Conservation (phyloP, 2,329 filamentous ascomycete species). For the Cladobotryum protrusum region DNA sequence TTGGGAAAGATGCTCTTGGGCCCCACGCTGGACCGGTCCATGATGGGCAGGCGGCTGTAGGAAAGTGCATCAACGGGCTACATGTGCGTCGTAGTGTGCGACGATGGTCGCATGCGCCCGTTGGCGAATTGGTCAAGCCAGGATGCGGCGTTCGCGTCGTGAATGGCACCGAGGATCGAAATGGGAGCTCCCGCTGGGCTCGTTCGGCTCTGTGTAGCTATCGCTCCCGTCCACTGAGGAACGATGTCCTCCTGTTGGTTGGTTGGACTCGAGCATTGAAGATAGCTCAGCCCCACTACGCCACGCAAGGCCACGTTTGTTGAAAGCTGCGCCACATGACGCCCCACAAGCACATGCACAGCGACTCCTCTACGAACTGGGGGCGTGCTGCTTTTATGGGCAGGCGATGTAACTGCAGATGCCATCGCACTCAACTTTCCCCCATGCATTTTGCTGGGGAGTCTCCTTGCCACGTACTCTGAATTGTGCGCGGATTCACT, state of each 20-base stretch:
- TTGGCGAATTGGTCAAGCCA: not conserved
- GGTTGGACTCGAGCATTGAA: not conserved
- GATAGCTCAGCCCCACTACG: slow-evolving; percentile 10
- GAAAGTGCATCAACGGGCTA: slow-evolving; percentile 19
- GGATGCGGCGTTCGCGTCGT: slow-evolving; percentile 4
- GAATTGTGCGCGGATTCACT: not conserved
- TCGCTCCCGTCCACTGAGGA: not conserved
- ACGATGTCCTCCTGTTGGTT: not conserved
- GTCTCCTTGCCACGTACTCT: slow-evolving; percentile 3
- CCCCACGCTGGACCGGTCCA: slow-evolving; percentile 40
- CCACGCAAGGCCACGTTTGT: slow-evolving; percentile 1
- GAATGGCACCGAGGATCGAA: not conserved
- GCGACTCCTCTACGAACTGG: too few relatives aligned
- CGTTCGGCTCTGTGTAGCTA: not conserved
- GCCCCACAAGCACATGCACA: not conserved
- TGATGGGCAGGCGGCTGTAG: slow-evolving; percentile 21
- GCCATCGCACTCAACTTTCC: slow-evolving; percentile 9
- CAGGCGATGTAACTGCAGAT: not conserved
- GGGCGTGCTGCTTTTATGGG: not conserved
- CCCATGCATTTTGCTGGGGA: slow-evolving; percentile 8
- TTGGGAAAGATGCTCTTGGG: slow-evolving; percentile 67
- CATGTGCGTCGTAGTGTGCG: slow-evolving; percentile 19
- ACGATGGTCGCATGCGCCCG: not conserved
- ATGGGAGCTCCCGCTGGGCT: too few relatives aligned
- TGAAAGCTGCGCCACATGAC: slow-evolving; percentile 6